Evolutionary conservation across 495 filamentous ascomycete genomes (phyloP), one percentile per base, ranked within the genome.

Genomic region (Copromyces sp.): DNA sequence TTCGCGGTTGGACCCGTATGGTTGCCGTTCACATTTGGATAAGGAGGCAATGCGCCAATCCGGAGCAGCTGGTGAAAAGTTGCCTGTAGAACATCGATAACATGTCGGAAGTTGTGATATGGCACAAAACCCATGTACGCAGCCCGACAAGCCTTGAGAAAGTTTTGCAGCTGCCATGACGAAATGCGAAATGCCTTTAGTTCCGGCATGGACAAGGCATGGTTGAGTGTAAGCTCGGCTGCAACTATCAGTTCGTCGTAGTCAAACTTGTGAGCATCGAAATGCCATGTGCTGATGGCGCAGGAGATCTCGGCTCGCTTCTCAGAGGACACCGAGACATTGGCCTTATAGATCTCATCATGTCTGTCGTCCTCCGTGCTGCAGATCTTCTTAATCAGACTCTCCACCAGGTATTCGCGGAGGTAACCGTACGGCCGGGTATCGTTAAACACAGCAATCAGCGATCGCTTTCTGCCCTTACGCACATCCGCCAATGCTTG

Each of bases 31-130:
- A 73, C 74, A 39, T 72, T 71, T 71, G 76, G 86, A 80, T 92
- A 93, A 4, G 89, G 86, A 17, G 94, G 92, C 68, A 97, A 82
- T 8, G 89, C 88, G 47, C 92, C 92, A 61, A 98, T 90, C 61
- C 88, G 87, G 69, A 98, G 84, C n/a, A 99, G 86, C 77, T 97
- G 97, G 82, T 91, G 90, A 81, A 98, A 99, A 45, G 92, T 86
- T 4, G 95, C 96, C 82, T 99, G 95, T 76, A 98, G 86, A 45
- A 99, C 95, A 83, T 99, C 95, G 69, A 95, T 89, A 8, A 96
- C 95, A 80, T 99, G 95, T 68, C 95, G 93, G 81, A 98, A 99
- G 80, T 99, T 99, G 83, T 99, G 95, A 78, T 98, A 99, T n/a
- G 95, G 92, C 44, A 99, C 93, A 80, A 97, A 97, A 69, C 87